These are phyloP conservation scores for Spathaspora passalidarum DNA, from an alignment of 805 yeast genomes.

Conservation along the genomic window DNA sequence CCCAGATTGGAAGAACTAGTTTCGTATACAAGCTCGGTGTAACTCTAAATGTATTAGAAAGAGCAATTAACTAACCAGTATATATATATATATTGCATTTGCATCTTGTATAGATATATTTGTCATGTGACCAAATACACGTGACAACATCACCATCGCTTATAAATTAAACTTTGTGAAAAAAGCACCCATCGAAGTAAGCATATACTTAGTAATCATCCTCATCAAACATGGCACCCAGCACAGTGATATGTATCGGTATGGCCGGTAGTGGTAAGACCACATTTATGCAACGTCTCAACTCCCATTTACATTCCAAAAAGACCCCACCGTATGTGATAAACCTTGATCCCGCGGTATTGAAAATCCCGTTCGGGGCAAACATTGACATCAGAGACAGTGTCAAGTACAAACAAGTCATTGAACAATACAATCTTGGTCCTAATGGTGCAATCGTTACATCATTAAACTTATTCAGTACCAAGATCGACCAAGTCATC, in stretches of 20 bases:
- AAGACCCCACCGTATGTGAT: constrained; percentile 84
- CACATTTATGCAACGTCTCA: constrained; percentile 93
- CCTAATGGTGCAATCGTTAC: constrained; percentile 99
- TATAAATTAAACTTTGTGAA: no score
- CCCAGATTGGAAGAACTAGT: no score
- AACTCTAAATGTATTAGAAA: no score
- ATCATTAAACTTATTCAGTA: constrained; percentile 83
- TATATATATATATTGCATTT: no score
- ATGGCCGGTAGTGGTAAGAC: constrained; percentile 84
- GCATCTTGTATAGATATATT: background rate
- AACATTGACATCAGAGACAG: constrained; percentile 96
- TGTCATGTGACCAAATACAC: background rate
- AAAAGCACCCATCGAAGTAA: background rate
- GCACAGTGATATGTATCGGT: constrained; percentile 46
- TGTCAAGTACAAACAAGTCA: constrained; percentile 90
- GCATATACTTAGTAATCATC: background rate
- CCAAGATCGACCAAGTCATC: constrained; percentile 95
- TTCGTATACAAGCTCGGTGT: no score
- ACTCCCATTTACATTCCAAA: constrained; percentile 77
- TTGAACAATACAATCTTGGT: constrained; percentile 92
- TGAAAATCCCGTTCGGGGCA: constrained; percentile 89
- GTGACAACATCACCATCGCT: no score
- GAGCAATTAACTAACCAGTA: no score
- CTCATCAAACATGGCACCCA: constrained; percentile 17
- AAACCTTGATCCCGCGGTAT: constrained; percentile 94